Conservation (phyloP, 345 rosid species). For the Lenwebbia sp. region DNA sequence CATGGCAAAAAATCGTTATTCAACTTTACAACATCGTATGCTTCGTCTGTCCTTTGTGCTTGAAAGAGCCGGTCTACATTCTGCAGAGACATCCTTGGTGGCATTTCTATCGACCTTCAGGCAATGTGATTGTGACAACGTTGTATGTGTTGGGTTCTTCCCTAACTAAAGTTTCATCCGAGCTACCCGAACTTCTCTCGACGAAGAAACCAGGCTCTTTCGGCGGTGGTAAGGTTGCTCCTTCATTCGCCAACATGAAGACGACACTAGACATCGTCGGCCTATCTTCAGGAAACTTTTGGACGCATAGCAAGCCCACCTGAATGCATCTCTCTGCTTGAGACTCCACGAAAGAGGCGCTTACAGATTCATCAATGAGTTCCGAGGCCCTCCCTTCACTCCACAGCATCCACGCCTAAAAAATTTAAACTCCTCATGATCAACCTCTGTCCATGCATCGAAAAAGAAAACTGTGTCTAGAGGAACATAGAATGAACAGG, state of each 20-base stretch:
- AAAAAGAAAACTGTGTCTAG: background rate
- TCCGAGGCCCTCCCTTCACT: background rate
- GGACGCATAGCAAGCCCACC: slow-evolving; percentile 14
- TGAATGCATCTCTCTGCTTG: slow-evolving; percentile 9
- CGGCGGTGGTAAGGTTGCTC: slow-evolving; percentile 2
- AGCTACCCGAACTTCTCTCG: background rate
- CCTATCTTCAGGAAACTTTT: slow-evolving; percentile 14
- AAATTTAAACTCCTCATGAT: background rate
- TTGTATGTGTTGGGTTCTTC: background rate
- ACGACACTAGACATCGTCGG: slow-evolving; percentile 6
- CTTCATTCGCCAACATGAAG: slow-evolving; percentile 13
- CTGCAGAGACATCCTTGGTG: background rate
- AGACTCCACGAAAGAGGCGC: background rate
- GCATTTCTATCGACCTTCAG: background rate
- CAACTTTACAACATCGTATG: background rate
- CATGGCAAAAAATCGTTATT: background rate
- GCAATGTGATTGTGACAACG: background rate
- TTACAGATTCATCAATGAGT: slow-evolving; percentile 1
- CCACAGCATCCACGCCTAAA: slow-evolving; percentile 26
- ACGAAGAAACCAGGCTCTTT: slow-evolving; percentile 11
- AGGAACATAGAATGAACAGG: background rate
- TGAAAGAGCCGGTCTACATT: background rate
- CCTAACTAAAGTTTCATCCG: background rate
- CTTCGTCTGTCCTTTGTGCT: background rate
- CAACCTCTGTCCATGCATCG: background rate